Evolutionary conservation across 2,329 filamentous ascomycete genomes (phyloP).

Genomic region (Sporothrix phasma): DNA sequence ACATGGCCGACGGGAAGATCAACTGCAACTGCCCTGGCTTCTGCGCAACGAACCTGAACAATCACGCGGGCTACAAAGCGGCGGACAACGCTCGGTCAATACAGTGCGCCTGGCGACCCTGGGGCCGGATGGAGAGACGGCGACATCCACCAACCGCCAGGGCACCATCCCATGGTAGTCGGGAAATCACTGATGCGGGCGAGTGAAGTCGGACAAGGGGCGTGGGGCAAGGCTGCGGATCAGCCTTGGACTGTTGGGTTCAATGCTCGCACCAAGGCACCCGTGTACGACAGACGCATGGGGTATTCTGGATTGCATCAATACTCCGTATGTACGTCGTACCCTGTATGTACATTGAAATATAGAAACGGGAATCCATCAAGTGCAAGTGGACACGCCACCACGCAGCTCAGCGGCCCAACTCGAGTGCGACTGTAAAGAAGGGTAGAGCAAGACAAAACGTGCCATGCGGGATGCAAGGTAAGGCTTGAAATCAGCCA

Average conservation of each 20-base stretch:
- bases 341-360: too few relatives aligned
- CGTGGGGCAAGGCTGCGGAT: not conserved
- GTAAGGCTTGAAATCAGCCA: too few relatives aligned
- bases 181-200: not conserved
- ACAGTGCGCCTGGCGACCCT: slow-evolving; percentile 26
- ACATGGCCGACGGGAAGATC: slow-evolving; percentile 24
- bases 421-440: too few relatives aligned
- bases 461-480: too few relatives aligned
- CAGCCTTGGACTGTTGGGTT: not conserved
- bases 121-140: slow-evolving; percentile 24
- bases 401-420: too few relatives aligned
- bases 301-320: too few relatives aligned
- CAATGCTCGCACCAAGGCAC: too few relatives aligned
- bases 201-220: not conserved
- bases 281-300: not conserved
- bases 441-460: too few relatives aligned
- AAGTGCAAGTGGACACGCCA: not conserved
- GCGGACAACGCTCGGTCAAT: slow-evolving; percentile 24
- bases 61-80: slow-evolving; percentile 14
- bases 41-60: slow-evolving; percentile 26
- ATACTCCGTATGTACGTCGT: too few relatives aligned
- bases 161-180: slow-evolving; percentile 19
- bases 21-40: slow-evolving; percentile 31
- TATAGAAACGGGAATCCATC: too few relatives aligned
- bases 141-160: slow-evolving; percentile 23